Evolutionary conservation across 257 asterid genomes (phyloP), one percentile per base, ranked within the genome.

Genomic region (Solanum chilense): DNA sequence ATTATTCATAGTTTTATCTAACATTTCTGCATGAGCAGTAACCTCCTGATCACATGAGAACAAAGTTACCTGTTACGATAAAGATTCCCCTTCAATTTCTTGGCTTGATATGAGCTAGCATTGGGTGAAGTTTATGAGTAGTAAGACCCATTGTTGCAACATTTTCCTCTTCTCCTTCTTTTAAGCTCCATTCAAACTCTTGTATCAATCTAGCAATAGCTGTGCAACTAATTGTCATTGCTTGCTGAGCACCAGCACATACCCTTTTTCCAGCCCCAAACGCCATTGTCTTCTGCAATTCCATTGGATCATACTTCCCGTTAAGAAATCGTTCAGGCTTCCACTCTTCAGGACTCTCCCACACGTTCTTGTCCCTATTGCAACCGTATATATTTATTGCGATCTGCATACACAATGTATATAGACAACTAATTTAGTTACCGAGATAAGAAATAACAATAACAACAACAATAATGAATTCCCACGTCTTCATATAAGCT

Each of bases 241-340:
- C 99, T 86, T 95, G 98, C 42, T 91, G 94, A 27, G 99, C 93
- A 60, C 99, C 99, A 0, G 96, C 96, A 68, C 99, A 95, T 1
- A 87, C 96, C 88, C 98, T 90, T 89, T 93, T 97, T 20, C 99
- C 99, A 4, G 92, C 97, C 20, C 99, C 99, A 60, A 97, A 97
- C 2, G 99, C 92, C 93, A 95, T 93, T 0, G 98, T 97, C 93
- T 91, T 94, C 78, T 92, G 95, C 87, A 94, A 42, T 74, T 95
- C 96, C 82, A 86, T 70, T 1, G 91, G 88, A 12, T 92, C 98
- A 45, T 86, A 89, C 86, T 89, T 90, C 2, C 90, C 91, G 8
- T 62, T 83, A 27, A 95, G 87, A 82, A 97, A 97, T 86, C 99
- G 91, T 89, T 97, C 98, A 0, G 99, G 99, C 31, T 44, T 89